These are phyloP conservation scores for Giardia muris DNA, from an alignment of 208 protist genomes.

Conservation along the genomic window DNA sequence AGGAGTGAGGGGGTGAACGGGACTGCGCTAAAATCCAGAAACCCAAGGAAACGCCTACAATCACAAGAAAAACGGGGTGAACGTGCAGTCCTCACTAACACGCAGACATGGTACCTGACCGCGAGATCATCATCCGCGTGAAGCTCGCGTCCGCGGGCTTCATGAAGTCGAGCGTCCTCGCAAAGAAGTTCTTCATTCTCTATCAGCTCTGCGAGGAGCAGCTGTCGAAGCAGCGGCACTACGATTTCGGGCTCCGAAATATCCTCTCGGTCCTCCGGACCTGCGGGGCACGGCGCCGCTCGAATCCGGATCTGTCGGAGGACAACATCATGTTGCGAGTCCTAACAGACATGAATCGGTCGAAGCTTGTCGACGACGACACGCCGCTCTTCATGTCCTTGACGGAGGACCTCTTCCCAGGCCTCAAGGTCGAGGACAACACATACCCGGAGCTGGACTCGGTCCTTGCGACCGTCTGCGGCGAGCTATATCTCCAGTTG, in stretches of 20 bases:
- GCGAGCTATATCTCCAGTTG: not conserved
- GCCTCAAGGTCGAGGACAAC: slow-evolving; percentile 30
- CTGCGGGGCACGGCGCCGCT: slow-evolving; percentile 52
- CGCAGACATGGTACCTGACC: slow-evolving; percentile 90
- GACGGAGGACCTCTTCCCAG: slow-evolving; percentile 84
- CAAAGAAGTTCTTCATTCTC: slow-evolving; percentile 63
- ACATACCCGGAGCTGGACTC: not conserved
- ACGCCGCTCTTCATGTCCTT: slow-evolving; percentile 85
- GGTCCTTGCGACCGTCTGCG: not conserved
- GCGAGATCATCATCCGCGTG: slow-evolving; percentile 76
- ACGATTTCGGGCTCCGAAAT: slow-evolving; percentile 86
- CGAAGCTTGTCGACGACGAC: slow-evolving; percentile 78
- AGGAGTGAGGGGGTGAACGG: too few species aligned
- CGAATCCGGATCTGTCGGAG: slow-evolving; percentile 61
- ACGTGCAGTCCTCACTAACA: too few species aligned
- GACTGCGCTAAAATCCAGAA: too few species aligned
- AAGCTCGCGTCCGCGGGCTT: slow-evolving; percentile 62
- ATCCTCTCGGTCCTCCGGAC: slow-evolving; percentile 85
- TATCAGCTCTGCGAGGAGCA: slow-evolving; percentile 83
- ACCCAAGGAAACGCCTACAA: too few species aligned
- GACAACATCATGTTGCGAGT: slow-evolving; percentile 77
- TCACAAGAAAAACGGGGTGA: too few species aligned
- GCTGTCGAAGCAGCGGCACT: slow-evolving; percentile 86
- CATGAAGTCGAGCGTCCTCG: slow-evolving; percentile 48
- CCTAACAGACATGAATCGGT: slow-evolving; percentile 83